Evolutionary conservation across 2,329 filamentous ascomycete genomes (phyloP), one percentile per base, ranked within the genome.

Genomic region (Orbilia brochopaga): DNA sequence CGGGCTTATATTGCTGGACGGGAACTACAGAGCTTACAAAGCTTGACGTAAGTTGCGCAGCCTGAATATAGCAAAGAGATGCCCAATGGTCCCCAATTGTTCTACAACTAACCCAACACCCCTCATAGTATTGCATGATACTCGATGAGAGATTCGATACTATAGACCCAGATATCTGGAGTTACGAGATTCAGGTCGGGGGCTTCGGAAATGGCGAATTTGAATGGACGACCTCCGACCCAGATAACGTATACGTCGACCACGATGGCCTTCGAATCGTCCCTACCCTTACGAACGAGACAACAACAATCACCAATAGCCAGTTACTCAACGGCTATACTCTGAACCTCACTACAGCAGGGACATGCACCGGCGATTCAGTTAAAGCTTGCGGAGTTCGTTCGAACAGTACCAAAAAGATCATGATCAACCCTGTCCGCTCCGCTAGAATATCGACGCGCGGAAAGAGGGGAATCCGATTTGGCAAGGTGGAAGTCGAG

Each of bases 201-300:
- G 78, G 78, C 54, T 80, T 77, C 73, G 77, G 77, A 75, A 82
- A 80, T n/a, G 82, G 82, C 15, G 79, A 81, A 37, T 85, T 85
- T 75, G 83, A 85, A 78, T 84, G 83, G 83, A 84, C 83, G 0
- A 85, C 83, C 4, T 79, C 77, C 2, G 82, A 84, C 73, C 72
- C 78, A 0, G 77, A 76, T 58, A 85, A 85, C 76, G 78, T 81
- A 13, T 85, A 82, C 75, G 78, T 81, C 37, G 82, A 84, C 74
- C 77, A 74, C 0, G 77, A 81, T 24, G 83, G 83, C n/a, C 79
- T 85, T 44, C 83, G 84, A 76, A 85, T 85, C 56, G 81, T 83
- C n/a, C 83, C 83, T 6, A 85, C 83, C 0, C 77, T 85, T 17
- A 84, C 83, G 1, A 70, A 70, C 27, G 66, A 70, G 35, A 70